phyloP scores from a whole-genome alignment of 768 basidiomycete genomes.

The Rhodotorula diobovata region DNA sequence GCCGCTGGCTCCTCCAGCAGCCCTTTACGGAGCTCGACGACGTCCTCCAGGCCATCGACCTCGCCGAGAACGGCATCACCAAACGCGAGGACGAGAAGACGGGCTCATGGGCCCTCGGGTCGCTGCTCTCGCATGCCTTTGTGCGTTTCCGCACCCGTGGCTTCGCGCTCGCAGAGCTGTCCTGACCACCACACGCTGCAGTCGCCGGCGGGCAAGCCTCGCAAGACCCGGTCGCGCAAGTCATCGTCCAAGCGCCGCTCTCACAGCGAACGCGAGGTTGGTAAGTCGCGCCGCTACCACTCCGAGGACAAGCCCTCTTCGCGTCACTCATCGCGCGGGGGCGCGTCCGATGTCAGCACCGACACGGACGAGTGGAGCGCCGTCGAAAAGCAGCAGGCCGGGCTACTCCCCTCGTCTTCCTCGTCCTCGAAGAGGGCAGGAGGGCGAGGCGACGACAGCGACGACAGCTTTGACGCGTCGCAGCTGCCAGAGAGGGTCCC shows the following conservation, averaged over 20 bases:
- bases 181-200: too few species aligned
- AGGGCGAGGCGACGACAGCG: background rate
- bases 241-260: background rate
- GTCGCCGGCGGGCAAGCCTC: background rate
- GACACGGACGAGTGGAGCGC: background rate
- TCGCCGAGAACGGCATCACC: slow-evolving; percentile 2
- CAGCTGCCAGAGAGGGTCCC: slow-evolving; percentile 22
- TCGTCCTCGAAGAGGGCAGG: background rate
- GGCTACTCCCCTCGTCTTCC: too few species aligned
- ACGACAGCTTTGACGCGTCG: slow-evolving; percentile 4
- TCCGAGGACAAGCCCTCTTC: background rate
- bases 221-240: background rate
- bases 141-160: too few species aligned
- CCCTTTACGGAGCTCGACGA: slow-evolving; percentile 21
- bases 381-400: too few species aligned
- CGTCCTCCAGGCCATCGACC: slow-evolving; percentile 17
- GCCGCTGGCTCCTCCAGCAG: slow-evolving; percentile 1
- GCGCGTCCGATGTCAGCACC: background rate
- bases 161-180: too few species aligned
- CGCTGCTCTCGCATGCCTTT: background rate
- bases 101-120: background rate
- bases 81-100: background rate
- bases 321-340: too few species aligned
- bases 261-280: background rate
- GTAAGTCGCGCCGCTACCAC: background rate